phyloP scores from a whole-genome alignment of 768 basidiomycete species.

The Pleurotus eryngii region DNA sequence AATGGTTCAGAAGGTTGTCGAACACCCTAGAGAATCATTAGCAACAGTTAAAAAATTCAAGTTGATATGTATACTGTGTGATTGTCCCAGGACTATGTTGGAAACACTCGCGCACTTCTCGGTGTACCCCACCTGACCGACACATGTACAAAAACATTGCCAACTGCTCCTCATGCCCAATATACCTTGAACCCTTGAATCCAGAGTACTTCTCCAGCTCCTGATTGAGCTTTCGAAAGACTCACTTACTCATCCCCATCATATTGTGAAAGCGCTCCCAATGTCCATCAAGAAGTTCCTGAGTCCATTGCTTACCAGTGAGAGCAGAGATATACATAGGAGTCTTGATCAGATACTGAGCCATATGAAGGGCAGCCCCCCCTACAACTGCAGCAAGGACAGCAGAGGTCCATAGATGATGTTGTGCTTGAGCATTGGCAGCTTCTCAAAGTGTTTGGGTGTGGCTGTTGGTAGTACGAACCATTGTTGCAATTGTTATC shows the following conservation, averaged over 20 bases:
- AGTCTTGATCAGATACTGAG: constrained; percentile 1
- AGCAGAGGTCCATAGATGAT: no score
- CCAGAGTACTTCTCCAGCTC: constrained; percentile 3
- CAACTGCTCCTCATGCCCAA: constrained; percentile 19
- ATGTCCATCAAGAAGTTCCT: constrained; percentile 18
- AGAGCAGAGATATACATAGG: constrained; percentile 14
- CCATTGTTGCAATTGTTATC: no score
- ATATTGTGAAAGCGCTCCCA: constrained; percentile 11
- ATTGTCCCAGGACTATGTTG: constrained; percentile 24
- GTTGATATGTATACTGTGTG: constrained; percentile 8
- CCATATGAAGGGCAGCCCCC: background rate
- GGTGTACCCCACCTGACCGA: constrained; percentile 21
- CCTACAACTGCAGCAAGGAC: background rate
- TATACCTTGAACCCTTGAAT: constrained; percentile 21
- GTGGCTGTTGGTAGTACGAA: no score
- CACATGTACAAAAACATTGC: constrained; percentile 26
- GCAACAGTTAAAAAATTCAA: constrained; percentile 6
- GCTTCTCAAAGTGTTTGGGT: no score
- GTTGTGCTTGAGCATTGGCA: no score
- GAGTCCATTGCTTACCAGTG: constrained; percentile 15
- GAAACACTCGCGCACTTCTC: constrained; percentile 26
- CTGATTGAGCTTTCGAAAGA: no score
- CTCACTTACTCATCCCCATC: no score
- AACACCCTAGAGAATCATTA: constrained; percentile 12
- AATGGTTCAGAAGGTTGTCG: constrained; percentile 6